These are phyloP conservation scores for Pelargonium fulgidum DNA, from an alignment of 441 rosid species.

Conservation along the genomic window DNA sequence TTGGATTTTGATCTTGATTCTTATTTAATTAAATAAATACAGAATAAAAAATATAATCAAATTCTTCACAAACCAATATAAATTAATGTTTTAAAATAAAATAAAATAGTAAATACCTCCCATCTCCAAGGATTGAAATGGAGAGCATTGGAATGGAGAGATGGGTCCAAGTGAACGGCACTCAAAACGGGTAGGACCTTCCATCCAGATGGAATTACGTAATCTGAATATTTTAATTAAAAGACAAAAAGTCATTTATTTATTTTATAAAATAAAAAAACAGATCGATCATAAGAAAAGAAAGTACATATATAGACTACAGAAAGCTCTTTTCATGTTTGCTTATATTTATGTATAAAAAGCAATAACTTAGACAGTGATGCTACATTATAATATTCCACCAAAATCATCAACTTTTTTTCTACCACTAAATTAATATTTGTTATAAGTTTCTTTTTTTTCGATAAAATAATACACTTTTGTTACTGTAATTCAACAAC, in stretches of 20 bases:
- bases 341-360: conserved; percentile 10
- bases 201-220: conserved; percentile 53
- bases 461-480: too few species aligned
- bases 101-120: conserved; percentile 34
- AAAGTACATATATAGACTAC: background rate
- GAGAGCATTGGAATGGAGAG: conserved; percentile 34
- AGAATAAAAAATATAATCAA: background rate
- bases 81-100: background rate
- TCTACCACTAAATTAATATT: too few species aligned
- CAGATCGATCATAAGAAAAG: background rate
- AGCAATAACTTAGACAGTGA: background rate
- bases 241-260: background rate
- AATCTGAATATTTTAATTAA: conserved; percentile 23
- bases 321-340: conserved; percentile 19
- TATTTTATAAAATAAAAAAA: background rate
- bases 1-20: conserved; percentile 36
- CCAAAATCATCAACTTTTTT: too few species aligned
- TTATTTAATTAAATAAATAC: background rate
- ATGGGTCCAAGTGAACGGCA: conserved; percentile 48
- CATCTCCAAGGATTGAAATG: conserved; percentile 62
- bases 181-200: conserved; percentile 53
- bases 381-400: too few species aligned
- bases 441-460: conserved; percentile 5
- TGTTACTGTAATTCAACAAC: too few species aligned
- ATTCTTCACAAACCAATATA: too few species aligned